A percentile compares a stretch with the other conserved stretches of the same genome.
These are phyloP conservation scores for Erigeron philadelphicus DNA, from an alignment of 140 eudicot species.

Conservation along the genomic window DNA sequence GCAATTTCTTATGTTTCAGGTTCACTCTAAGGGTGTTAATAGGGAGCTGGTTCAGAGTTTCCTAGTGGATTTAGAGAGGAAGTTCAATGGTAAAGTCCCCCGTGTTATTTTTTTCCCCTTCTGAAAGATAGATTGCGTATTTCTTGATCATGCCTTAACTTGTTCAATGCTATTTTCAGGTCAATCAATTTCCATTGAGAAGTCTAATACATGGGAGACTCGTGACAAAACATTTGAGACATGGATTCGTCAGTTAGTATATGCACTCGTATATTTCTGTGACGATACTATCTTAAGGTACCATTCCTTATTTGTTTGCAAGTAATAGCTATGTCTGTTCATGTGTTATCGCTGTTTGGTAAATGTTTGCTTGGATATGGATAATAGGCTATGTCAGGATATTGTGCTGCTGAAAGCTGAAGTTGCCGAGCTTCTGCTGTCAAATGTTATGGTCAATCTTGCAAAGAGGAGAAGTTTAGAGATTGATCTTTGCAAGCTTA, in stretches of 20 bases:
- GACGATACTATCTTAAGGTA: constrained; percentile 80
- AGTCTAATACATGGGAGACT: constrained; percentile 62
- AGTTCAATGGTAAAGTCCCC: constrained; percentile 52
- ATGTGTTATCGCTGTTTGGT: constrained; percentile 10
- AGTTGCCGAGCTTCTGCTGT: constrained; percentile 87
- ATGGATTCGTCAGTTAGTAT: constrained; percentile 88
- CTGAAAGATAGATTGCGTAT: background rate
- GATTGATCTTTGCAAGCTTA: constrained; percentile 69
- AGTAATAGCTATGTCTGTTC: background rate
- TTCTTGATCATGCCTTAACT: constrained; percentile 14
- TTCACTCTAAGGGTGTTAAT: constrained; percentile 82
- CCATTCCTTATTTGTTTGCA: background rate
- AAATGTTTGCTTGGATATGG: constrained; percentile 12
- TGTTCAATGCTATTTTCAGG: constrained; percentile 40
- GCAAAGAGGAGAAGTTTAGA: constrained; percentile 59
- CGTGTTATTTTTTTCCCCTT: constrained; percentile 7
- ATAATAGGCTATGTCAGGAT: constrained; percentile 78
- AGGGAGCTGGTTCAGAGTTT: constrained; percentile 51
- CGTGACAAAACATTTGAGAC: constrained; percentile 64
- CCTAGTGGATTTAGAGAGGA: constrained; percentile 51
- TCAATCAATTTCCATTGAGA: constrained; percentile 61
- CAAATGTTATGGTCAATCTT: constrained; percentile 68
- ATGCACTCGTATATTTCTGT: constrained; percentile 66
- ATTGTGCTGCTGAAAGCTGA: constrained; percentile 86
- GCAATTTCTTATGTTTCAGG: constrained; percentile 34